phyloP scores from a whole-genome alignment of 805 yeast genomes.

The Wickerhamomyces pijperi region DNA sequence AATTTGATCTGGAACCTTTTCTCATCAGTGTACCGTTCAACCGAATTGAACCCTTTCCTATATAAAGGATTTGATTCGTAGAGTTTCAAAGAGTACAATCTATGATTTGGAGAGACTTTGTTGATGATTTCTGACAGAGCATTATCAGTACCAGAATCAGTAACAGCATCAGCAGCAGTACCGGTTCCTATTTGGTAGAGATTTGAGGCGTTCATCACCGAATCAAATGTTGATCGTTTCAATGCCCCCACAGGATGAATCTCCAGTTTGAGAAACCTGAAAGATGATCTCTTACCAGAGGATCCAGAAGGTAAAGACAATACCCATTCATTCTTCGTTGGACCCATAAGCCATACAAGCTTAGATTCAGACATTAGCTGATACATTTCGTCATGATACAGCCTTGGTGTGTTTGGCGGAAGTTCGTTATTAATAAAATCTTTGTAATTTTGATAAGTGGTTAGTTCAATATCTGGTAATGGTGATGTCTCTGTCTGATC shows the following conservation, averaged over 20 bases:
- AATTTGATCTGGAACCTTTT: no score
- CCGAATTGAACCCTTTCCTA: no score
- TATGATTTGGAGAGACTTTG: no score
- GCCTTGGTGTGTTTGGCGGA: neutral
- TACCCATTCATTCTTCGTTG: slow-evolving; percentile 21
- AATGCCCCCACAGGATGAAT: slow-evolving; percentile 3
- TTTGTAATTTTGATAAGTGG: slow-evolving; percentile 28
- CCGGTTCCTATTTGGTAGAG: no score
- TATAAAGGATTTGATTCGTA: no score
- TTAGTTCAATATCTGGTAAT: slow-evolving; percentile 7
- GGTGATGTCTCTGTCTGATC: slow-evolving; percentile 3
- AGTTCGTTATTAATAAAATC: slow-evolving; percentile 18
- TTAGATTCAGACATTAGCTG: slow-evolving; percentile 12
- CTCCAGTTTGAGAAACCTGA: slow-evolving; percentile 17
- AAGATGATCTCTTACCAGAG: slow-evolving; percentile 9
- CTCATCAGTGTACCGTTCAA: no score
- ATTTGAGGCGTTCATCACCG: no score
- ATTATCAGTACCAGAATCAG: no score
- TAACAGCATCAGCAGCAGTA: no score
- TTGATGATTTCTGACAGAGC: no score
- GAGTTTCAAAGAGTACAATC: no score
- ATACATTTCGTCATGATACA: slow-evolving; percentile 1
- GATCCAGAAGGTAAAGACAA: slow-evolving; percentile 9
- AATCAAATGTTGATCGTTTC: no score
- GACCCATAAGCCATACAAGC: slow-evolving; percentile 25